Evolutionary conservation across 78 protist genomes (phyloP), one percentile per base, ranked within the genome.

Genomic region (Dictyostelium purpureum): DNA sequence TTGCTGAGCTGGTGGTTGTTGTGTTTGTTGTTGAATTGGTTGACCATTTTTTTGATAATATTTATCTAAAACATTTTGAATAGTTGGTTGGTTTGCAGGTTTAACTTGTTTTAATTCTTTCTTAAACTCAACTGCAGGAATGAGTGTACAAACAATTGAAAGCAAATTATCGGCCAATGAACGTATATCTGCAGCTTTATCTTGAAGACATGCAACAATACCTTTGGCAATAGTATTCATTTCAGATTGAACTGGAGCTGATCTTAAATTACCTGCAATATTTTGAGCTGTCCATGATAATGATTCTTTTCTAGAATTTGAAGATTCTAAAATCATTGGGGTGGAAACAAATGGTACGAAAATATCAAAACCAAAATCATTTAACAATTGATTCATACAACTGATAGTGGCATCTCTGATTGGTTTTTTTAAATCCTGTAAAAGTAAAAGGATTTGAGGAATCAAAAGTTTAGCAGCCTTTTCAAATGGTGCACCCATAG

Each of bases 401-500:
- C 56, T 24, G 9, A 78, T 21, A 1, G 70, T 71, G 0, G 94
- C 69, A 38, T 90, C 94, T 33, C 89, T 42, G 5, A 76, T n/a
- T 56, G 74, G 82, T 61, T 85, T 85, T 37, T 85, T 85, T 38
- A 77, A 38, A 43, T 90, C 82, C 1, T 45, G 33, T 26, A 76
- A 26, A 14, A 90, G 51, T 24, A 73, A 52, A 4, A 81, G 26
- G 6, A 90, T 28, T 12, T 77, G 77, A 4, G 88, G 94, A 4
- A 71, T 11, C 1, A 79, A 28, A 0, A 79, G 38, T 19, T 73
- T 69, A 37, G 89, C 78, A 38, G 35, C 1, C 74, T 90, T 90
- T 26, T 90, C 94, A 79, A 90, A 63, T 10, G 65, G n/a, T 1
- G 88, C 31, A 2, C 94, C 94, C 47, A 79, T 76, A 0, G 89